Conservation (phyloP, 164 flowering plant genomes). For the Pachysandra terminalis region DNA sequence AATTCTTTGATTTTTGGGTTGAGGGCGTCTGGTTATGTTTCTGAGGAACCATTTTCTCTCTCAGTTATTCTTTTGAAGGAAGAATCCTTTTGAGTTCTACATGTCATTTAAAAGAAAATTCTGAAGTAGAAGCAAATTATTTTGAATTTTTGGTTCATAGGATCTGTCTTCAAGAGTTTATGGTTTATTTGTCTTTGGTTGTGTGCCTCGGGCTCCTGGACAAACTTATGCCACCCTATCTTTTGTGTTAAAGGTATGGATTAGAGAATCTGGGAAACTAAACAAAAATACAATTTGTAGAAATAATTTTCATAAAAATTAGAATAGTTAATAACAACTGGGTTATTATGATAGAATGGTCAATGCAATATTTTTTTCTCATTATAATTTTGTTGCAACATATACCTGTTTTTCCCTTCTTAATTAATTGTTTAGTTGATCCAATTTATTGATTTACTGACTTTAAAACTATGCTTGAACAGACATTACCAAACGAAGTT, state of each 20-base stretch:
- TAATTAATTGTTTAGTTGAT: not conserved
- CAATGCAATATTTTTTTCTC: too few species aligned
- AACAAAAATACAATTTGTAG: too few species aligned
- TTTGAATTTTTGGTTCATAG: not conserved
- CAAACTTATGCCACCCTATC: too few species aligned
- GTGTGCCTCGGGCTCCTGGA: too few species aligned
- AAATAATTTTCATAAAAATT: too few species aligned
- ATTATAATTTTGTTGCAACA: not conserved
- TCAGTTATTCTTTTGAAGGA: not conserved
- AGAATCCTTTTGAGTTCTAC: not conserved
- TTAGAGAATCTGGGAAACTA: too few species aligned
- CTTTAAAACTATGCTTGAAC: constrained; percentile 14
- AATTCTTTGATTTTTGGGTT: not conserved
- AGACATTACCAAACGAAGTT: constrained; percentile 83
- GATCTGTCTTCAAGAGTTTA: too few species aligned
- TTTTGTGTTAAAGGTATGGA: too few species aligned
- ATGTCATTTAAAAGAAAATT: too few species aligned
- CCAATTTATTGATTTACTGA: not conserved
- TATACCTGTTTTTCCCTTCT: not conserved
- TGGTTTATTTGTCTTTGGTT: too few species aligned
- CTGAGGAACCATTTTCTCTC: not conserved
- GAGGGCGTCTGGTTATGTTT: not conserved
- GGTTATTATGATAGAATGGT: too few species aligned
- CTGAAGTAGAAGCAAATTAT: not conserved
- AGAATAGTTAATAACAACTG: too few species aligned